Base-by-base conservation (phyloP, 768 basidiomycete genomes). In the Coprinopsis cinerea region DNA sequence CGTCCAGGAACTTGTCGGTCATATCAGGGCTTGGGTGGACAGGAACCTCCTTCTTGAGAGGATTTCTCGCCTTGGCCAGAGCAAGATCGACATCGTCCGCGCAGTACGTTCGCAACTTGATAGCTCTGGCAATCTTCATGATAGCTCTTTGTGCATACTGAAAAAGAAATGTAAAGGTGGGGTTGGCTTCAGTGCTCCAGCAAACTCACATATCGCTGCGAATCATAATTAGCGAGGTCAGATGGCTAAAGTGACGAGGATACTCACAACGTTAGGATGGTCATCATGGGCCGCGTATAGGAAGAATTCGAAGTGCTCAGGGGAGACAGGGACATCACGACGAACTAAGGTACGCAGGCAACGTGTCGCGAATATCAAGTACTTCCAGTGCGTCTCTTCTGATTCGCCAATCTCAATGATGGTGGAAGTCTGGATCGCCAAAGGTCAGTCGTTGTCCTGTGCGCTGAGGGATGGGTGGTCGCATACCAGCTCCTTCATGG, bases 61-160 rank as follows among this genome's bases (percentile, higher is more conserved):
- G 88, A 59, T 92, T 91, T 51, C 73, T 72, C 48, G 77, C 78
- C 35, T 74, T 74, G 55, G 77, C 78, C 3, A 87, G 64, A 9
- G 79, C 77, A 15, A 92, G 67, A 52, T 84, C 82, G 30, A 71
- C 67, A 26, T 79, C 72, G 11, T 71, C 69, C 1, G 61, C 65
- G 52, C 81, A 81, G 43, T 81, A 77, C 1, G 90, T 86, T 37
- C 90, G 78, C n/a, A 94, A 59, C 66, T 92, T 93, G 67, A 93
- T 73, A 62, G 82, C 81, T 47, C 86, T 80, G 5, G 85, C 70
- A 24, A 79, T 75, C 62, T 92, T 92, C 74, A 89, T 86, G 11
- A 88, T 66, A 1, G 84, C 86, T 53, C 86, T 76, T 61, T 83
- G 82, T 2, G 81, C 75, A 69, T 85, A 85, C 84, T 87, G 39